Percentiles rank a stretch among this genome's conserved stretches.
These are phyloP conservation scores for Calonectria pteridis DNA, from an alignment of 2,329 filamentous ascomycete genomes.

Conservation along the genomic window DNA sequence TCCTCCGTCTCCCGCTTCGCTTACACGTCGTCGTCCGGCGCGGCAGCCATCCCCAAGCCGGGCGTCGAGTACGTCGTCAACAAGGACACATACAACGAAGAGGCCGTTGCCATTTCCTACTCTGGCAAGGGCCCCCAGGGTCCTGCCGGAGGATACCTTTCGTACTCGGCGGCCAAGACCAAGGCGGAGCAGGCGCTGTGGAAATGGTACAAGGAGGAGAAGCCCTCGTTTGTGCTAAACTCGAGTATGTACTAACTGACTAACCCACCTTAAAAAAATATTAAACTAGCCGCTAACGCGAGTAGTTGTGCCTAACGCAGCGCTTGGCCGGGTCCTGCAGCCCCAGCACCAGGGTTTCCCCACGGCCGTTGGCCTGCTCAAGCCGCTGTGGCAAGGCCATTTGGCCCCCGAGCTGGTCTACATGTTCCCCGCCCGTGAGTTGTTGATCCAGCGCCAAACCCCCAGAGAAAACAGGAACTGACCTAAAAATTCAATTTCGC, in stretches of 20 bases:
- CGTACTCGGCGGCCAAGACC: conserved; percentile 18
- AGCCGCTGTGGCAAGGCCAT: conserved; percentile 17
- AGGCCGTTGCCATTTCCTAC: conserved; percentile 5
- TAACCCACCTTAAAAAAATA: background rate
- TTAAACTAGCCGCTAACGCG: background rate
- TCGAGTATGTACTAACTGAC: background rate
- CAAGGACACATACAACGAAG: conserved; percentile 21
- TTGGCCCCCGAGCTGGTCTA: background rate
- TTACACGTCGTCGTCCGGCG: conserved; percentile 14
- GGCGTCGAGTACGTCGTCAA: conserved; percentile 2
- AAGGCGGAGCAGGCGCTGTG: conserved; percentile 22
- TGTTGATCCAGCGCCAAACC: background rate
- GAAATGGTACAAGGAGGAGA: conserved; percentile 19
- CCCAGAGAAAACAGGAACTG: background rate
- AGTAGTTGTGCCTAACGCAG: conserved; percentile 11
- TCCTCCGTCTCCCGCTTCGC: conserved; percentile 12
- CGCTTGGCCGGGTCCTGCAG: conserved; percentile 3
- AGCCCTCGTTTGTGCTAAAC: conserved; percentile 16
- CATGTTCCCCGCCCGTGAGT: conserved; percentile 18
- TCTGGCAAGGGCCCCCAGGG: conserved; percentile 11
- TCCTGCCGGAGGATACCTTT: conserved; percentile 1
- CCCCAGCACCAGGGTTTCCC: conserved; percentile 13
- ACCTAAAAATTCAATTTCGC: background rate
- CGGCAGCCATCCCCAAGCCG: conserved; percentile 1
- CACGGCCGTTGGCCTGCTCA: conserved; percentile 4